A percentile compares a stretch with the other conserved stretches of the same genome.
phyloP scores from a whole-genome alignment of 768 basidiomycete genomes.

The Amanita subjunquillea region DNA sequence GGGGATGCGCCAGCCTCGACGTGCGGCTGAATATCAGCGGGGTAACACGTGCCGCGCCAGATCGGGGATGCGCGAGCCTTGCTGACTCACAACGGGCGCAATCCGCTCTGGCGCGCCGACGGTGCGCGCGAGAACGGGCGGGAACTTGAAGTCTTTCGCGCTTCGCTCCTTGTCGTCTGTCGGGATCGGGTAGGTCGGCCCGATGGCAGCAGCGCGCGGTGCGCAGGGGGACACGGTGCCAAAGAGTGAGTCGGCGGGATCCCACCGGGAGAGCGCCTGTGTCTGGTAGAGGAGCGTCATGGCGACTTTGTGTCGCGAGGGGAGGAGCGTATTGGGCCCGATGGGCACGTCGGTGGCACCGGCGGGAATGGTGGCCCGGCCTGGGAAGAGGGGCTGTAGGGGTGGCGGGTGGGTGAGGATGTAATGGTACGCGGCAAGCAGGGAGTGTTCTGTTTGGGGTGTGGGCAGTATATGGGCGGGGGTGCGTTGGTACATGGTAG shows the following conservation, averaged over 20 bases:
- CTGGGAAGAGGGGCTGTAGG: constrained; percentile 26
- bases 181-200: constrained; percentile 55
- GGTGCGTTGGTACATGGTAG: constrained; percentile 29
- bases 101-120: constrained; percentile 39
- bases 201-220: constrained; percentile 53
- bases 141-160: constrained; percentile 43
- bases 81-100: constrained; percentile 54
- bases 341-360: constrained; percentile 1
- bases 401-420: constrained; percentile 64
- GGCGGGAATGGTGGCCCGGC: constrained; percentile 33
- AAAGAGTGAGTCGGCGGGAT: constrained; percentile 56
- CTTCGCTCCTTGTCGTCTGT: constrained; percentile 22
- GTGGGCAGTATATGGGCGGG: constrained; percentile 25
- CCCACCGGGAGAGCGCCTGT: constrained; percentile 55
- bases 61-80: constrained; percentile 55
- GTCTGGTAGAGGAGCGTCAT: constrained; percentile 55
- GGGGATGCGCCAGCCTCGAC: constrained; percentile 59
- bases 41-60: constrained; percentile 58
- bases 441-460: constrained; percentile 52
- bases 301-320: constrained; percentile 56
- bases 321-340: constrained; percentile 4
- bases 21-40: constrained; percentile 48
- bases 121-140: constrained; percentile 33
- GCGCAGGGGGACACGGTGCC: constrained; percentile 45
- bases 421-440: constrained; percentile 65